Base-by-base conservation (phyloP, 441 rosid genomes). In the Caryocar brasiliense region DNA sequence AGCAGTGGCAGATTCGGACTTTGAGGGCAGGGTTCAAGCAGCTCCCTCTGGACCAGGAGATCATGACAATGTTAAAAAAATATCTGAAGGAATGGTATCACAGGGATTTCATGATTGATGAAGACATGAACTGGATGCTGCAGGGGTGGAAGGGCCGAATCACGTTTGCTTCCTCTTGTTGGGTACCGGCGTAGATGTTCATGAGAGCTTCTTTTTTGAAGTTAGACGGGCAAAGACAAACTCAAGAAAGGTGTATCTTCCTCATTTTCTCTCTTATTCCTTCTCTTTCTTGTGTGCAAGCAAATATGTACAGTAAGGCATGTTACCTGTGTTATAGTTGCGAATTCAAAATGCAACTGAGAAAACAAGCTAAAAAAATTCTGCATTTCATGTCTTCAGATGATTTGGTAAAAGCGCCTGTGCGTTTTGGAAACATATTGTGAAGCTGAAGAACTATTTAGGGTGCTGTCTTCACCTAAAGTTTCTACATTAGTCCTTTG, bases 81-180 rank as follows among this genome's bases (percentile, higher is more conserved):
- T 78, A 64, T 59, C 15, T 85, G 54, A 68, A 75, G 65, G 34
- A 6, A 24, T 62, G 68, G 46, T 88, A 79, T 67, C 90, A 88
- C 62, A 79, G 79, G 57, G 95, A 88, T 44, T 88, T 82, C 33
- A 62, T 73, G 48, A 51, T 88, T 14, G 86, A 82, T 56, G 71
- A 72, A 57, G 82, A 80, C 62, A 52, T 57, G 32, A 46, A 74
- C 62, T 88, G 92, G 95, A 61, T 82, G 74, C 70, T 88, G 45
- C 77, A 64, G 58, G 87, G 95, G 6, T 82, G 95, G 96, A 88
- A 77, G 71, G 96, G 86, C 12, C 62, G 94, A 68, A 82, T 80
- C 19, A 55, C 77, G 1, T 61, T 35, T 49, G 95, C 80, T 40
- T 65, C 86, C 18, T 66, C 82, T 7, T 73, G 79, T 65, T 88